Base-by-base conservation (phyloP, 2,329 filamentous ascomycete species). In the Calycina herbarum region DNA sequence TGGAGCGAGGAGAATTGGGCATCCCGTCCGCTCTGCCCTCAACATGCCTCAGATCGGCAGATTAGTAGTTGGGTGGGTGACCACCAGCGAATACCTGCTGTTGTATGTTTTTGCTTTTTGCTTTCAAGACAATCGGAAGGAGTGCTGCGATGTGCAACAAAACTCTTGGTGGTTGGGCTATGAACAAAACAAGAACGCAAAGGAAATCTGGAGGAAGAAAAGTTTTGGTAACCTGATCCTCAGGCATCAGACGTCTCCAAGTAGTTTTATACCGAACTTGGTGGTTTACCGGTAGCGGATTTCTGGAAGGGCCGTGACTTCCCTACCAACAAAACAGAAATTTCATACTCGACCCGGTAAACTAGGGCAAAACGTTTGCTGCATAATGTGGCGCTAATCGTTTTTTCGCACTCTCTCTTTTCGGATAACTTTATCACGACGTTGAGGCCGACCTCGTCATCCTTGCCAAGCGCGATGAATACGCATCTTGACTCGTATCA, bases 351-450 rank as follows among this genome's bases (percentile, higher is more conserved):
- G 3, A 54, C 10, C 20, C 8, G 20, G 20, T 54, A 54, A 27
- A 24, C 20, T 54, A 24, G 20, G 48, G 20, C 20, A 24, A 54
- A 24, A 27, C 20, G 24, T 27, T 51, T 51, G 45, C 7, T 24
- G 45, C 45, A 13, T 13, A 17, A 40, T 13, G 1, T 40, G 3
- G 38, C 17, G 13, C 38, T 40, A 40, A 17, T 15, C 5, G 5
- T 11, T 54, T 54, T 54, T 24, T 54, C 48, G 48, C 20, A 54
- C 48, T 27, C 10, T 11, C 8, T 11, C 11, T 54, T 27, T 54
- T 54, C 48, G 24, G 48, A 54, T 54, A 54, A 27, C 48, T 54
- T 54, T 27, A 54, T 54, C 48, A 54, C 48, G 20, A 51, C n/a
- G 45, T 51, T 51, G 45, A 20, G 7, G n/a, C n/a, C 20, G n/a